A percentile compares a stretch with the other conserved stretches of the same genome.
Conservation (phyloP, 768 basidiomycete species). For the Pleurotus citrinopileatus region DNA sequence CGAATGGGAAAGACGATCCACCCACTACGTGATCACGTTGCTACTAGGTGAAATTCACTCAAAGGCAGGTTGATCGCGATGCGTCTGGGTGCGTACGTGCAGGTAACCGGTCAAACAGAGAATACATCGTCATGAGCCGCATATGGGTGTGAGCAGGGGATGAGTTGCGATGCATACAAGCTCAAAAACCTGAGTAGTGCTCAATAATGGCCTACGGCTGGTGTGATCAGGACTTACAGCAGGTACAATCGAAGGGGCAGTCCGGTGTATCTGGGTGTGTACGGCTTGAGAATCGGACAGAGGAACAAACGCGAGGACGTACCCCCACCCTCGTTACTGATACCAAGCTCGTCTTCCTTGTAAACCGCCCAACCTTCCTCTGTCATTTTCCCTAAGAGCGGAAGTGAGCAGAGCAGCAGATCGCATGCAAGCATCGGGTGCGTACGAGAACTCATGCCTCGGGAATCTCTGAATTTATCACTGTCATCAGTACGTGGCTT, state of each 20-base stretch:
- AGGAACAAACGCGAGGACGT: slow-evolving; percentile 23
- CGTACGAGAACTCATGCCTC: slow-evolving; percentile 70
- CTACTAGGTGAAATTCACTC: too few relatives aligned
- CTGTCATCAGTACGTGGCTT: slow-evolving; percentile 22
- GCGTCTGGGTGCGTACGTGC: too few relatives aligned
- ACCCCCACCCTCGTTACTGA: slow-evolving; percentile 71
- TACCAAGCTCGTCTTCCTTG: slow-evolving; percentile 81
- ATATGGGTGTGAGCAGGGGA: not conserved
- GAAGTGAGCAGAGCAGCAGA: slow-evolving; percentile 10
- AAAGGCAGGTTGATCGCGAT: too few relatives aligned
- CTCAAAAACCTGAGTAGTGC: slow-evolving; percentile 21
- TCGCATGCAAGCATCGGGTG: slow-evolving; percentile 18
- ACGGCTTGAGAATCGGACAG: slow-evolving; percentile 19
- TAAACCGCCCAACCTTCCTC: slow-evolving; percentile 79
- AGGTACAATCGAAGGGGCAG: slow-evolving; percentile 89
- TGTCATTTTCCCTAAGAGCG: slow-evolving; percentile 63
- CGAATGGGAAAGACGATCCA: too few relatives aligned
- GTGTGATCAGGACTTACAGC: slow-evolving; percentile 54
- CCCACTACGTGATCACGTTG: too few relatives aligned
- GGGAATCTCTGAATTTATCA: slow-evolving; percentile 68
- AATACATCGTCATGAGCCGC: not conserved
- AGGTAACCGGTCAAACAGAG: too few relatives aligned
- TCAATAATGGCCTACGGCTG: not conserved
- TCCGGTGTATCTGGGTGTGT: slow-evolving; percentile 63
- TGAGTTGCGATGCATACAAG: not conserved